Evolutionary conservation across 345 rosid species (phyloP).

Genomic region (Hibiscus trionum): DNA sequence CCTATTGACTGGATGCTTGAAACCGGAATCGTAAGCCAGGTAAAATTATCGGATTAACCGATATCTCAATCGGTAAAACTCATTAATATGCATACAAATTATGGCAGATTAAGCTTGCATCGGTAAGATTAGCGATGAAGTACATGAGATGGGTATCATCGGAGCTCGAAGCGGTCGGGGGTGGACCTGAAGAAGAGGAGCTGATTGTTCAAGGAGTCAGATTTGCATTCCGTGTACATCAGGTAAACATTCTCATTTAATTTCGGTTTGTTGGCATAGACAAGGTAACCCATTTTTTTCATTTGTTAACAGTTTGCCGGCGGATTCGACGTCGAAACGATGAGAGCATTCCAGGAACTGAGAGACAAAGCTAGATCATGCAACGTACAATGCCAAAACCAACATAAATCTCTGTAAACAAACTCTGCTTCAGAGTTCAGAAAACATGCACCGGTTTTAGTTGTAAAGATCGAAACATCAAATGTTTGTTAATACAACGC

Average conservation of each 20-base stretch:
- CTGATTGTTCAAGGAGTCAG: slow-evolving; percentile 86
- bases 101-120: slow-evolving; percentile 74
- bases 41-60: slow-evolving; percentile 11
- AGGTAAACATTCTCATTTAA: slow-evolving; percentile 36
- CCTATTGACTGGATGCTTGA: slow-evolving; percentile 96
- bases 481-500: slow-evolving; percentile 19
- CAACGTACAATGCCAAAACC: slow-evolving; percentile 65
- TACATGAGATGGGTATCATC: slow-evolving; percentile 96
- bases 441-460: slow-evolving; percentile 5
- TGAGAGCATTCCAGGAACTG: slow-evolving; percentile 91
- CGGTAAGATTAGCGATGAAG: slow-evolving; percentile 92
- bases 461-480: slow-evolving; percentile 19
- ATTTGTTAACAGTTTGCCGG: slow-evolving; percentile 65
- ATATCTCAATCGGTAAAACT: not conserved
- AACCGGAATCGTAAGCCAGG: slow-evolving; percentile 84
- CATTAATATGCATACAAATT: not conserved
- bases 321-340: slow-evolving; percentile 89
- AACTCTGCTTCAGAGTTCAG: slow-evolving; percentile 43
- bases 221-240: slow-evolving; percentile 97
- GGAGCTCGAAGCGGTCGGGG: slow-evolving; percentile 56
- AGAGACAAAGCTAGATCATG: slow-evolving; percentile 87
- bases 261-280: too few species aligned
- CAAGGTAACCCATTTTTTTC: not conserved
- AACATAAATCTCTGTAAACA: slow-evolving; percentile 56
- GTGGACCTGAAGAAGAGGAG: slow-evolving; percentile 89